Conservation (phyloP, 108 stramenopile species). For the Fragilaria crotonensis region DNA sequence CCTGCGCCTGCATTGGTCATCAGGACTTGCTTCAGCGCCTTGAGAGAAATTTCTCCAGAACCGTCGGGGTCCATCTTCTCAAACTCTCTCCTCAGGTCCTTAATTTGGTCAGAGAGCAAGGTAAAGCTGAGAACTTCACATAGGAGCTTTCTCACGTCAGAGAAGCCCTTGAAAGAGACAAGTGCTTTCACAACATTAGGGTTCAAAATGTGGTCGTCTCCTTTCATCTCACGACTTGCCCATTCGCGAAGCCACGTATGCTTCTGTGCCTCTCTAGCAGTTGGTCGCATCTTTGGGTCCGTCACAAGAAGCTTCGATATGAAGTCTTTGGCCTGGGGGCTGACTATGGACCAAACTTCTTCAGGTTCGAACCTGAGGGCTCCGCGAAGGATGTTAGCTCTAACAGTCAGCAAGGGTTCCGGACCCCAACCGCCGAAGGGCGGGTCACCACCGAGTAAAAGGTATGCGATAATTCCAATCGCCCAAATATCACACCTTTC, state of each 20-base stretch:
- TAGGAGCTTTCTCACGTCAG: constrained; percentile 19
- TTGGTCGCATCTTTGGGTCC: constrained; percentile 56
- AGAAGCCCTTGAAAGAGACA: constrained; percentile 7
- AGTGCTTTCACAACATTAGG: constrained; percentile 8
- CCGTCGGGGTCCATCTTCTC: constrained; percentile 46
- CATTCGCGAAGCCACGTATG: constrained; percentile 55
- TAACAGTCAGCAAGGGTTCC: constrained; percentile 72
- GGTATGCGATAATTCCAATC: constrained; percentile 79
- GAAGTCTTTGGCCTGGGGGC: constrained; percentile 55
- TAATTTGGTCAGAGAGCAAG: constrained; percentile 27
- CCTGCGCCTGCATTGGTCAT: constrained; percentile 78
- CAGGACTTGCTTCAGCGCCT: constrained; percentile 68
- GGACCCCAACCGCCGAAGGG: constrained; percentile 82
- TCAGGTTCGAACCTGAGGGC: constrained; percentile 52
- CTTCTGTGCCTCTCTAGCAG: constrained; percentile 54
- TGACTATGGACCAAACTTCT: constrained; percentile 67
- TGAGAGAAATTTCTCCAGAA: constrained; percentile 76
- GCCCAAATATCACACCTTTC: constrained; percentile 87
- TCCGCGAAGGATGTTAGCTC: constrained; percentile 62
- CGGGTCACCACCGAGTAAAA: constrained; percentile 74
- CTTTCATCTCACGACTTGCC: too few species aligned
- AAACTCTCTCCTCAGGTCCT: constrained; percentile 44
- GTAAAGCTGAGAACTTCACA: too few species aligned
- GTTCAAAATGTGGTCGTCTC: constrained; percentile 1
- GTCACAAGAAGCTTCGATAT: constrained; percentile 52